Base-by-base conservation (phyloP, 31 red algal species). In the Bonnemaisonia californica region DNA sequence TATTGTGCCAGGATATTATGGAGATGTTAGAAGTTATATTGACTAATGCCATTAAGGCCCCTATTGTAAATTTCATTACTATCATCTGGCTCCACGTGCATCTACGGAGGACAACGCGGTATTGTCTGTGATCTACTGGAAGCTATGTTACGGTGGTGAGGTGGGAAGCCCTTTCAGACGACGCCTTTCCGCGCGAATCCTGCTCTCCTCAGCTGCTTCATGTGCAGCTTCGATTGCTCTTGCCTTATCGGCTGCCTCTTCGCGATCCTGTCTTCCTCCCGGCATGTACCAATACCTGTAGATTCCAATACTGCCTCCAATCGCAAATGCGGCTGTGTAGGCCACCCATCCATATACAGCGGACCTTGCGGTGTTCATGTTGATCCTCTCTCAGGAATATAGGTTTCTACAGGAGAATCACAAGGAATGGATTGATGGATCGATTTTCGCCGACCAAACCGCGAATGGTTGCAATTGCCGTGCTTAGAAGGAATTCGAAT, bases 361-460 rank as follows among this genome's bases (percentile, higher is more conserved):
- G 19, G 89, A 92, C 22, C 24, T 24, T 62, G 85, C 85, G 12
- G 89, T 92, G 61, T 92, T 92, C 89, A 92, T 92, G n/a, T n/a
- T n/a, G n/a, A n/a, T n/a, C n/a, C n/a, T n/a, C n/a, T n/a, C n/a
- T n/a, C n/a, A n/a, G n/a, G n/a, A n/a, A n/a, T n/a, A n/a, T n/a
- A n/a, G n/a, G n/a, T n/a, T n/a, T n/a, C n/a, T n/a, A n/a, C n/a
- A n/a, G n/a, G n/a, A n/a, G n/a, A n/a, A n/a, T n/a, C n/a, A n/a
- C n/a, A n/a, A n/a, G n/a, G n/a, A n/a, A n/a, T n/a, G n/a, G n/a
- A n/a, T n/a, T n/a, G n/a, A n/a, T n/a, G n/a, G n/a, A n/a, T n/a
- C n/a, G n/a, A n/a, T n/a, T n/a, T n/a, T n/a, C n/a, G n/a, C n/a
- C n/a, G n/a, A n/a, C n/a, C n/a, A n/a, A n/a, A n/a, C n/a, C n/a